Evolutionary conservation across 1,284 basidiomycete species (phyloP), one percentile per base, ranked within the genome.

Genomic region (Golubevia pallescens): DNA sequence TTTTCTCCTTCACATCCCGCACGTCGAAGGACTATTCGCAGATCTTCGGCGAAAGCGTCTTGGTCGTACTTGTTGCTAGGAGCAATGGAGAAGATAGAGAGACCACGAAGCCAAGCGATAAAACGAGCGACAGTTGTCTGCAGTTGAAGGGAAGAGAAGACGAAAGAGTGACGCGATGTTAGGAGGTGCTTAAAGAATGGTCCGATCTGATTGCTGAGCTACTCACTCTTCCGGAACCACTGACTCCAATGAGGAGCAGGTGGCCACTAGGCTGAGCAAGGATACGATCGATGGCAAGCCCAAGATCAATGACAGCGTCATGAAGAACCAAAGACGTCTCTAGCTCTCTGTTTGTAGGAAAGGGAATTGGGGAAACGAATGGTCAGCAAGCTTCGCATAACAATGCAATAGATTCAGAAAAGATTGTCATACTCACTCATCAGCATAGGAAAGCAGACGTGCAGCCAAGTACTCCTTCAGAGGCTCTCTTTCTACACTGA

Each of bases 91-190:
- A 97, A 99, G 73, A 99, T 95, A 84, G 93, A 95, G 57, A 99
- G 88, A 55, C 97, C 97, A 77, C 99, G 97, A 91, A 99, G 95
- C 97, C 97, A 99, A 0, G 97, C 97, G 54, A 99, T 97, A 86
- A 99, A 99, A 63, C 97, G 92, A 32, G 97, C 97, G 1, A 99
- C 87, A 0, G 96, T 99, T 1, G 97, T 99, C 93, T 97, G 79
- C 1, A n/a, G n/a, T n/a, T n/a, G 19, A 53, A 53, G 19, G 19
- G 51, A 53, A 53, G 19, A 53, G 16, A 53, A 16, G 19, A 16
- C 16, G 16, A 53, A 19, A 19, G 16, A 53, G 51, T 53, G 16
- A 53, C 16, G 16, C n/a, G n/a, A n/a, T n/a, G 28, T 7, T 38
- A 38, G 34, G 34, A 38, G 3, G 34, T 4, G 34, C 34, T 4